Percentiles rank a stretch among this genome's conserved stretches.
Evolutionary conservation across 164 flowering plant genomes (phyloP).

Genomic region (Nelumbo lutea): DNA sequence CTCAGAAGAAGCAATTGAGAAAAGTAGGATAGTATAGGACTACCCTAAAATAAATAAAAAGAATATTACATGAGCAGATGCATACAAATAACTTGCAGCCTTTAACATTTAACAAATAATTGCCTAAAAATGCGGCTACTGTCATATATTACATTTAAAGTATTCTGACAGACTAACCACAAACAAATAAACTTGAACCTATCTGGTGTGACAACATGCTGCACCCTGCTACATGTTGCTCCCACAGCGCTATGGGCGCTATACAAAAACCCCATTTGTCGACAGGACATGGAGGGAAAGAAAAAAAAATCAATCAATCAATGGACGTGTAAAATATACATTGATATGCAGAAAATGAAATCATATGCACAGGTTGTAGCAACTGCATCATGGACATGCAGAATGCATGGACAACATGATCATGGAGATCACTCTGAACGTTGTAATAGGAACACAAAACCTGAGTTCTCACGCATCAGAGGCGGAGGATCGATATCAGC

Average conservation of each 20-base stretch:
- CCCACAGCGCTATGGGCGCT: constrained; percentile 5
- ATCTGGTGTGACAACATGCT: neutral
- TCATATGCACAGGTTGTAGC: constrained; percentile 24
- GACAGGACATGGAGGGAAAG: constrained; percentile 3
- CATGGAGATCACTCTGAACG: constrained; percentile 44
- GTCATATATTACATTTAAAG: neutral
- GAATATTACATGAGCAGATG: neutral
- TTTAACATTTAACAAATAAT: neutral
- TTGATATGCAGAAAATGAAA: constrained; percentile 8
- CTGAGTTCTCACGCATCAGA: constrained; percentile 84
- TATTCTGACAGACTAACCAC: neutral
- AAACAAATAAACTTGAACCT: neutral
- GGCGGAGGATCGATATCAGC: constrained; percentile 86
- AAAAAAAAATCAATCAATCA: constrained; percentile 16
- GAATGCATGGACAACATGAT: neutral
- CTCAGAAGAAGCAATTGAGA: neutral
- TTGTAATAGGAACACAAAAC: constrained; percentile 76
- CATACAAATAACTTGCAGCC: neutral
- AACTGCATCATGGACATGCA: neutral
- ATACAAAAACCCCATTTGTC: constrained; percentile 18
- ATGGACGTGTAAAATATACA: constrained; percentile 18
- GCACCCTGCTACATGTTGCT: neutral
- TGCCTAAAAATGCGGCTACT: constrained; percentile 6
- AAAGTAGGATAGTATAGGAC: no score
- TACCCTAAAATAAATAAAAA: constrained; percentile 1